Evolutionary conservation across 257 asterid species (phyloP).

Genomic region (Solanum neorickii): DNA sequence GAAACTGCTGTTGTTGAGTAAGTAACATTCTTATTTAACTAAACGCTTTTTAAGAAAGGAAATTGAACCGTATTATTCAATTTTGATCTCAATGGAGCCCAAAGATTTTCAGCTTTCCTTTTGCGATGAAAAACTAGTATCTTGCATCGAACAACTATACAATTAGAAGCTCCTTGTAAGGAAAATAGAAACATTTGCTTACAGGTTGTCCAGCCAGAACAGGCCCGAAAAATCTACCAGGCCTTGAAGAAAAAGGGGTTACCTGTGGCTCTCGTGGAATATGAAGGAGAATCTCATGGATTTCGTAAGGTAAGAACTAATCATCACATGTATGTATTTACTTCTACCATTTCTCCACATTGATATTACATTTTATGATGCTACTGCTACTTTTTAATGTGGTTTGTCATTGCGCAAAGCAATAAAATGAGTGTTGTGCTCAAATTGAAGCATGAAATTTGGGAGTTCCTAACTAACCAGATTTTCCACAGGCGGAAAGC

Average conservation of each 20-base stretch:
- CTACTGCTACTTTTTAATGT: not conserved
- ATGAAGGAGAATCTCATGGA: slow-evolving; percentile 93
- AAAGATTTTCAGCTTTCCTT: not conserved
- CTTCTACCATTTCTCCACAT: not conserved
- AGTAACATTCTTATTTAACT: not conserved
- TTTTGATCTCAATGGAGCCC: not conserved
- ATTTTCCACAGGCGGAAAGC: slow-evolving; percentile 59
- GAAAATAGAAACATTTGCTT: not conserved
- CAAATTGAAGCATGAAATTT: not conserved
- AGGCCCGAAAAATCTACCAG: slow-evolving; percentile 72
- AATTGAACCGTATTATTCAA: not conserved
- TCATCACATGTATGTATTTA: not conserved
- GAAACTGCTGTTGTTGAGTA: not conserved
- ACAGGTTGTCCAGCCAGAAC: slow-evolving; percentile 82
- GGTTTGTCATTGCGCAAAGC: not conserved
- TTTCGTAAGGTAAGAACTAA: slow-evolving; percentile 58
- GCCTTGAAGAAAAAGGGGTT: slow-evolving; percentile 76
- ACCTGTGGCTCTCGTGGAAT: slow-evolving; percentile 85
- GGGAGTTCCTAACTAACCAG: not conserved
- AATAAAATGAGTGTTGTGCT: not conserved
- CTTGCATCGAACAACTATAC: not conserved
- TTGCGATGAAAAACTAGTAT: not conserved
- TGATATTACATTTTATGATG: not conserved
- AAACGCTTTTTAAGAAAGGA: not conserved
- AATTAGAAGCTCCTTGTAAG: not conserved